Conservation (phyloP, 2,329 filamentous ascomycete genomes). For the Pezicula carpinea region DNA sequence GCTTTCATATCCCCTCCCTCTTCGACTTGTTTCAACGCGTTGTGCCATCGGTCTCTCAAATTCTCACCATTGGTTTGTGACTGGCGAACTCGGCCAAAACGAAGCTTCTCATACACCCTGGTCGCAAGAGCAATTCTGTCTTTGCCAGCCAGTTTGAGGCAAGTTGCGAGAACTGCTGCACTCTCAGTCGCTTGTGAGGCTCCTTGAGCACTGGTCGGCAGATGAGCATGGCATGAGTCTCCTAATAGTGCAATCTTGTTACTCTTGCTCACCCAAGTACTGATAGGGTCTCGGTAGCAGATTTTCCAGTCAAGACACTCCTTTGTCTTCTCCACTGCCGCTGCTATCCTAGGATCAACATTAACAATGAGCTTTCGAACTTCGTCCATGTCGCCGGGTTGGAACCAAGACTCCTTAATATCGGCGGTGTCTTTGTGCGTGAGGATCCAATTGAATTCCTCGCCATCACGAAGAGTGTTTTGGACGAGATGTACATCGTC, state of each 20-base stretch:
- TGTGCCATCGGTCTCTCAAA: constrained; percentile 39
- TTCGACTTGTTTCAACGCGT: constrained; percentile 35
- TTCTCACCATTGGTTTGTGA: constrained; percentile 41
- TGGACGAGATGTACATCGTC: constrained; percentile 39
- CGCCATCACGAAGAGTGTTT: constrained; percentile 37
- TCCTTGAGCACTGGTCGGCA: constrained; percentile 49
- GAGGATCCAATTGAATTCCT: constrained; percentile 43
- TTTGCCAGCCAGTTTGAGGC: constrained; percentile 38
- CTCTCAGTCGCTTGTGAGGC: constrained; percentile 51
- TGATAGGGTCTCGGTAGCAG: constrained; percentile 47
- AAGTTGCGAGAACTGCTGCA: constrained; percentile 39
- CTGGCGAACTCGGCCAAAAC: constrained; percentile 34
- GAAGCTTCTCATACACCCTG: constrained; percentile 38
- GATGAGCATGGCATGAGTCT: constrained; percentile 49
- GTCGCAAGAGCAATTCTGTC: constrained; percentile 37
- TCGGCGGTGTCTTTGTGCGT: constrained; percentile 42
- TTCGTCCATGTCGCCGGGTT: constrained; percentile 41
- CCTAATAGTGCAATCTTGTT: constrained; percentile 46
- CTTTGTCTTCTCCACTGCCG: constrained; percentile 40
- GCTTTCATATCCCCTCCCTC: constrained; percentile 39
- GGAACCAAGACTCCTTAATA: constrained; percentile 43
- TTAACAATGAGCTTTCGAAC: constrained; percentile 32
- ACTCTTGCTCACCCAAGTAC: constrained; percentile 46
- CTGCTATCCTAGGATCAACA: constrained; percentile 40
- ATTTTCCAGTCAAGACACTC: constrained; percentile 50